These are phyloP conservation scores for Thermomyces lanuginosus DNA, from an alignment of 2,329 filamentous ascomycete species.

Conservation along the genomic window DNA sequence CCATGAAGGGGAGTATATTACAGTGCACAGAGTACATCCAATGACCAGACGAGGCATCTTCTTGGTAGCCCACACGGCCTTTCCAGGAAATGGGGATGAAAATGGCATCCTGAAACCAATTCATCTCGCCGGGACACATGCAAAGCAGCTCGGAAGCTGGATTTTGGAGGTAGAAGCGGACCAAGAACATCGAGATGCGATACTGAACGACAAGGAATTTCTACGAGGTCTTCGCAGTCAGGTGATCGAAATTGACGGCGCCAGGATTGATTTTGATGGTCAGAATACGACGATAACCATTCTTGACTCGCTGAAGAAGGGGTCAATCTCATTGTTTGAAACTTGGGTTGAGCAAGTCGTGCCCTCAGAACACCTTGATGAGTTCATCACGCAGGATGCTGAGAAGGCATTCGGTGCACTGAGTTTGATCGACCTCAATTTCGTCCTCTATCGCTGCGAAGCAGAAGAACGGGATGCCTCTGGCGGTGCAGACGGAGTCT, in stretches of 20 bases:
- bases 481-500: constrained; percentile 67
- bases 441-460: constrained; percentile 78
- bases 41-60: constrained; percentile 87
- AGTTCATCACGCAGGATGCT: constrained; percentile 68
- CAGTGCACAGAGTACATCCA: constrained; percentile 86
- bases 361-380: constrained; percentile 67
- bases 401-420: constrained; percentile 61
- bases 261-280: constrained; percentile 54
- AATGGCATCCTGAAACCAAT: constrained; percentile 69
- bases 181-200: constrained; percentile 48
- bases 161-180: constrained; percentile 74
- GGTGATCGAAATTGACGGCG: constrained; percentile 56
- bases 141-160: constrained; percentile 78
- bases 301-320: constrained; percentile 71
- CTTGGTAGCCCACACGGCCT: constrained; percentile 88
- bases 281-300: constrained; percentile 67
- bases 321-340: constrained; percentile 87
- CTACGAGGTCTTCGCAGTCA: constrained; percentile 73
- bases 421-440: constrained; percentile 72
- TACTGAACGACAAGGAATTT: constrained; percentile 50
- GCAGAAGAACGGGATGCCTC: constrained; percentile 73
- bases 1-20: constrained; percentile 91
- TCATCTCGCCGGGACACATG: constrained; percentile 66
- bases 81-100: constrained; percentile 72
- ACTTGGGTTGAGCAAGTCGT: constrained; percentile 87